Evolutionary conservation across 1,284 basidiomycete species (phyloP).

Genomic region (Puccinia coronata): DNA sequence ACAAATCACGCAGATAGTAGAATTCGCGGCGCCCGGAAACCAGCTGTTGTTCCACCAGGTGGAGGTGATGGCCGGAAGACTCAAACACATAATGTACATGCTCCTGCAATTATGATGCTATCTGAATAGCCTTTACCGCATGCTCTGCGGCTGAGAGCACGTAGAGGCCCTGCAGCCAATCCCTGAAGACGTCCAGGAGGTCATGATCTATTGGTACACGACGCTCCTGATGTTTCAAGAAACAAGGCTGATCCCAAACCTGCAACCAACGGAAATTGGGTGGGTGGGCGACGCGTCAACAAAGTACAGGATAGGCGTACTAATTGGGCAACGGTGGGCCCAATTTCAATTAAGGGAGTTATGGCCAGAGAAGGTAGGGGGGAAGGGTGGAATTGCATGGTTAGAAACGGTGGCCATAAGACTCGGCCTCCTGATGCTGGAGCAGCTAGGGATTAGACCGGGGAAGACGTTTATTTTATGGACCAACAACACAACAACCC

Average conservation of each 20-base stretch:
- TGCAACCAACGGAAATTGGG: background rate
- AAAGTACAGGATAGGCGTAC: background rate
- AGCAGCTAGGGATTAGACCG: too few species aligned
- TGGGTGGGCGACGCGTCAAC: background rate
- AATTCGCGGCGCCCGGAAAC: background rate
- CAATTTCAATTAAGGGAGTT: too few species aligned
- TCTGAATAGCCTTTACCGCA: background rate
- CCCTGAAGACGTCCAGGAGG: background rate
- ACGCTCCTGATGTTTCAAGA: background rate
- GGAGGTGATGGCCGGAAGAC: background rate
- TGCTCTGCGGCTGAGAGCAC: background rate
- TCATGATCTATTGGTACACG: background rate
- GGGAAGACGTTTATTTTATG: too few species aligned
- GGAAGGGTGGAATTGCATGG: background rate
- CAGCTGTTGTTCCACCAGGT: background rate
- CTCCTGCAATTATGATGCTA: conserved; percentile 12
- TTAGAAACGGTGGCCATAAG: conserved; percentile 7
- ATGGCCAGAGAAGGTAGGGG: background rate
- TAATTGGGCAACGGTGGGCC: background rate
- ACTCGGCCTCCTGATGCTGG: too few species aligned
- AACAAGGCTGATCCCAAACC: background rate
- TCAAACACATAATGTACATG: background rate
- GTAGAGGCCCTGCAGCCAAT: too few species aligned
- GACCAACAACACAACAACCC: too few species aligned
- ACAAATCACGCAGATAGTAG: background rate